These are phyloP conservation scores for Trichoderma aggressivum DNA, from an alignment of 2,329 filamentous ascomycete species.

Conservation along the genomic window DNA sequence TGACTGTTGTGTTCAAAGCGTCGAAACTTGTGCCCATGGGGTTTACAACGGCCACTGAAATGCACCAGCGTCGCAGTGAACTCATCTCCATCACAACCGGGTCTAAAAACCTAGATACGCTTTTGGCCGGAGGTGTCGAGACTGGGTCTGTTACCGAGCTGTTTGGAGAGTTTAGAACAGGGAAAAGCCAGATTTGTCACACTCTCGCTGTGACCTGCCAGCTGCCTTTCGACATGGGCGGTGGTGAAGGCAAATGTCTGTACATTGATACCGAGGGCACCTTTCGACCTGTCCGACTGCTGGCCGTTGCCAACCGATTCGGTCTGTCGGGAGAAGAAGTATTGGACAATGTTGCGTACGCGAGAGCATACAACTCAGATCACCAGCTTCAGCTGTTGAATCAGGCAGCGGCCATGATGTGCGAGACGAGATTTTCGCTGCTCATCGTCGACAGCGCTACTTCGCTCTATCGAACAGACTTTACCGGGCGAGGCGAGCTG, in stretches of 20 bases:
- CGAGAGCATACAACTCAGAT: constrained; percentile 96
- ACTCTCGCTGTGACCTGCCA: constrained; percentile 98
- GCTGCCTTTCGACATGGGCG: constrained; percentile 97
- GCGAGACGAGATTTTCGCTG: constrained; percentile 93
- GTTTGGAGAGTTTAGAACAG: constrained; percentile 96
- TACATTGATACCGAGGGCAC: constrained; percentile 99
- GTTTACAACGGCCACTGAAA: constrained; percentile 97
- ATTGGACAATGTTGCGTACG: constrained; percentile 96
- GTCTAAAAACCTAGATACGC: constrained; percentile 93
- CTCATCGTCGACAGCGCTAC: constrained; percentile 96
- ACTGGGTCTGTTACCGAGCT: constrained; percentile 98
- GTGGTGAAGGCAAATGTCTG: constrained; percentile 94
- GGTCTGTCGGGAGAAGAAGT: constrained; percentile 96
- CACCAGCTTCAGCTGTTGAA: constrained; percentile 94
- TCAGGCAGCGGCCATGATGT: constrained; percentile 98
- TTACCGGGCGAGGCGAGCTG: constrained; percentile 91
- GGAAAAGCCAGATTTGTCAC: constrained; percentile 98
- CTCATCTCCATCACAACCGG: constrained; percentile 97
- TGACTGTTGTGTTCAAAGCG: constrained; percentile 47
- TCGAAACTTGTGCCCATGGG: constrained; percentile 98
- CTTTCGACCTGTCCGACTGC: constrained; percentile 84
- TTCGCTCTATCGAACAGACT: constrained; percentile 92
- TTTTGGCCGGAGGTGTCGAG: constrained; percentile 91
- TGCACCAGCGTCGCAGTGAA: constrained; percentile 95
- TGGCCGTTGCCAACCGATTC: constrained; percentile 90